A percentile compares a stretch with the other conserved stretches of the same genome.
phyloP scores from a whole-genome alignment of 331 rosid genomes.

The Spiraea crenata region DNA sequence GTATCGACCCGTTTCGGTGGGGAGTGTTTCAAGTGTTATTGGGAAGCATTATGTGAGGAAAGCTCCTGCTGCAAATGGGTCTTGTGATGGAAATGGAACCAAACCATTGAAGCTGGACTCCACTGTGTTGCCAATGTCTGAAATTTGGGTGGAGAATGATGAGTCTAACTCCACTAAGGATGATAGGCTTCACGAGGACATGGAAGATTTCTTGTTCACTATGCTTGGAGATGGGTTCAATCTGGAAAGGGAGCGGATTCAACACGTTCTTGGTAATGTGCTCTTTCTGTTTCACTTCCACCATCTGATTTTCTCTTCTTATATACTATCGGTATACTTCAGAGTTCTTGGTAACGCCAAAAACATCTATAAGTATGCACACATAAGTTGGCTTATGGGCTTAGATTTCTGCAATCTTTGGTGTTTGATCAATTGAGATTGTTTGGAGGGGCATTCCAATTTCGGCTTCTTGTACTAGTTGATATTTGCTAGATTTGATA shows the following conservation, averaged over 20 bases:
- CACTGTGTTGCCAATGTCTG: slow-evolving; percentile 44
- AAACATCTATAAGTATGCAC: too few relatives aligned
- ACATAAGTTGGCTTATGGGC: too few relatives aligned
- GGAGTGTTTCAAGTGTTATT: slow-evolving; percentile 60
- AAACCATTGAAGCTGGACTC: slow-evolving; percentile 57
- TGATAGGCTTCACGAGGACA: slow-evolving; percentile 45
- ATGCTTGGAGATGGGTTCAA: slow-evolving; percentile 83
- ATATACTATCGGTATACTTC: too few relatives aligned
- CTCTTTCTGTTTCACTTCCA: slow-evolving; percentile 1
- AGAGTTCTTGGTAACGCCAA: too few relatives aligned
- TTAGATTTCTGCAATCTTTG: too few relatives aligned
- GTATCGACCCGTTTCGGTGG: slow-evolving; percentile 50
- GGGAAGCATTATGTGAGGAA: slow-evolving; percentile 52
- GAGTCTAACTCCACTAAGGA: slow-evolving; percentile 26
- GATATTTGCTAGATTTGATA: too few relatives aligned
- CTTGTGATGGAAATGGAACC: slow-evolving; percentile 6
- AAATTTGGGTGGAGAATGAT: slow-evolving; percentile 38
- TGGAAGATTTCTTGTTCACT: slow-evolving; percentile 71
- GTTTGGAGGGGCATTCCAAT: too few relatives aligned
- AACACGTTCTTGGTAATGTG: slow-evolving; percentile 71
- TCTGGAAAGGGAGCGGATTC: slow-evolving; percentile 61
- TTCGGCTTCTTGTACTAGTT: too few relatives aligned
- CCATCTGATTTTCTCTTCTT: neutral
- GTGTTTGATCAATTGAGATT: too few relatives aligned
- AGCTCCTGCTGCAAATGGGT: slow-evolving; percentile 37